A percentile compares a stretch with the other conserved stretches of the same genome.
Evolutionary conservation across 2,329 filamentous ascomycete species (phyloP).

Genomic region (Colletotrichum siamense): DNA sequence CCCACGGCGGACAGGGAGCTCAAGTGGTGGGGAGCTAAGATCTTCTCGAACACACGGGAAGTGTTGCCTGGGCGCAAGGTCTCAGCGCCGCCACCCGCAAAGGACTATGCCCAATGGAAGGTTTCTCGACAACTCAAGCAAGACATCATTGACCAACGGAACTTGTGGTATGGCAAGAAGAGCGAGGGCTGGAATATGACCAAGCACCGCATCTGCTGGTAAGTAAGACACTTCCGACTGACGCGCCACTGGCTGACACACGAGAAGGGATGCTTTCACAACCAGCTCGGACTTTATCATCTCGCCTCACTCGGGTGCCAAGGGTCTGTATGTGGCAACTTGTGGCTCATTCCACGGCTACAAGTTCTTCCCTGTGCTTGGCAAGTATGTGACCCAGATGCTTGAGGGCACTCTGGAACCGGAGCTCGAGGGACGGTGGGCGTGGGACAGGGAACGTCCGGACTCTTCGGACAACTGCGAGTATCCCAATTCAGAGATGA

Average conservation of each 20-base stretch:
- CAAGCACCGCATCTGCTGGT: slow-evolving; percentile 73
- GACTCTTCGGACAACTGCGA: slow-evolving; percentile 57
- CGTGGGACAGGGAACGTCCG: slow-evolving; percentile 65
- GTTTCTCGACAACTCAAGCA: slow-evolving; percentile 59
- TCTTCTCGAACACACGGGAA: slow-evolving; percentile 62
- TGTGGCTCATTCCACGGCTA: slow-evolving; percentile 72
- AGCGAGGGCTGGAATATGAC: slow-evolving; percentile 62
- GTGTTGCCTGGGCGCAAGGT: slow-evolving; percentile 57
- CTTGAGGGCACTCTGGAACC: slow-evolving; percentile 48
- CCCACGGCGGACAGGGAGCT: slow-evolving; percentile 55
- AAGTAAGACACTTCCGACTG: slow-evolving; percentile 29
- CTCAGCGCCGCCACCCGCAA: slow-evolving; percentile 59
- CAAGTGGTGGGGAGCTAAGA: slow-evolving; percentile 68
- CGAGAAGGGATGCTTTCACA: slow-evolving; percentile 68
- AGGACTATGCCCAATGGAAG: slow-evolving; percentile 69
- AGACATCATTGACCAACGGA: slow-evolving; percentile 62
- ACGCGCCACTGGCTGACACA: neutral
- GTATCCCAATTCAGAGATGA: slow-evolving; percentile 64
- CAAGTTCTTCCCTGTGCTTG: slow-evolving; percentile 71
- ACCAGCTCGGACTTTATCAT: slow-evolving; percentile 68
- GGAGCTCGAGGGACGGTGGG: slow-evolving; percentile 54
- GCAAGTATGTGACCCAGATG: slow-evolving; percentile 67
- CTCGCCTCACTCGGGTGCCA: slow-evolving; percentile 55
- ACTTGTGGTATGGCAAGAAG: slow-evolving; percentile 64
- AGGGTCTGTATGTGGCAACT: slow-evolving; percentile 65